Base-by-base conservation (phyloP, 1,139 yeast genomes). In the Pichia sp. region DNA sequence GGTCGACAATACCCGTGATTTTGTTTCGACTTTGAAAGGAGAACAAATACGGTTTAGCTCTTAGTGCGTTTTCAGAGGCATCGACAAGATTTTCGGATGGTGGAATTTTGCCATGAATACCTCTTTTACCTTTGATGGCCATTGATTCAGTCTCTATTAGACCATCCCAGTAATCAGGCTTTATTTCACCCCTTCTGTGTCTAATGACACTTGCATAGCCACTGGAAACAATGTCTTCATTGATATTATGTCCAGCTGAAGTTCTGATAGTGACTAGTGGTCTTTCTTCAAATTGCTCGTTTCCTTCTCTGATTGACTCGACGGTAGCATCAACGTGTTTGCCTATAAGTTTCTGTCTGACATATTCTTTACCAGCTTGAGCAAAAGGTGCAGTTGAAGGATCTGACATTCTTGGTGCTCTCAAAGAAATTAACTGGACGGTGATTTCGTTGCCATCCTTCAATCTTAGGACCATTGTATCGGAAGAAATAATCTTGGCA, bases 151-250 rank as follows among this genome's bases (percentile, higher is more conserved):
- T 74, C 67, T 87, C 95, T 49, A 87, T 70, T 55, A 89, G 76
- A 55, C 76, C 77, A 66, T 89, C 96, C 95, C 96, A 88, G 62
- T 83, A 78, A 44, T 83, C 78, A 1, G 95, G 83, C 62, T 91
- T 78, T 66, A 85, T 90, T 46, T 80, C 80, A 58, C 87, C 90
- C 68, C 84, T 84, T 66, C 85, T 83, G 70, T 87, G 95, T 67
- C 83, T 84, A 58, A 87, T 78, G 27, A 88, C 96, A n/a, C 87
- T 74, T 20, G 90, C 95, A 71, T 77, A 81, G 7, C 96, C 97
- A 55, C 74, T 76, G 44, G 76, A 72, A 34, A 89, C 84, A 53
- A 89, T 69, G 29, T 74, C 64, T 63, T 83, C 82, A n/a, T 89
- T 81, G 49, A 89, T 73, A 64, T 87, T 88, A 51, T 72, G 72